Evolutionary conservation across 345 rosid species (phyloP), one percentile per base, ranked within the genome.

Genomic region (Linum tenue): DNA sequence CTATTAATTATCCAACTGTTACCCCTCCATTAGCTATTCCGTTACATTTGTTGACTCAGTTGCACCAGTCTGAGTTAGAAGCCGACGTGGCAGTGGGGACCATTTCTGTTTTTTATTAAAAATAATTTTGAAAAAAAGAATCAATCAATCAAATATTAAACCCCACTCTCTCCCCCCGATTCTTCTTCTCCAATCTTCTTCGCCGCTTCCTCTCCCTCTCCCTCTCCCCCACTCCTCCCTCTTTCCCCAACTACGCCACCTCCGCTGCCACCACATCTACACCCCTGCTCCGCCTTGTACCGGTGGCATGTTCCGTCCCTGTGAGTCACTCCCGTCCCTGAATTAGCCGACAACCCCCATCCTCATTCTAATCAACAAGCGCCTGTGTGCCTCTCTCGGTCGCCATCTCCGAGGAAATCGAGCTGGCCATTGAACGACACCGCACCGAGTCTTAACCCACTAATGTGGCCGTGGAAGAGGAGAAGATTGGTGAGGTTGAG

Each of bases 391-490:
- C 91, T 41, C 86, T 95, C 64, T 59, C 82, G 55, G 59, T 65
- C 60, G 96, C 97, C 14, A 63, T 94, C 37, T 64, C 88, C 4
- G 96, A 94, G 67, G 99, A 91, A 73, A 76, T 91, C 77, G 66
- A 59, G 37, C 81, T 85, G 11, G 82, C 82, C 1, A 62, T 73
- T 37, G 69, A 84, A n/a, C n/a, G n/a, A n/a, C n/a, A n/a, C n/a
- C n/a, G 12, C 73, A 57, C 16, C 56, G 16, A 48, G 12, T 3
- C 10, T 22, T 6, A 57, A 37, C 36, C 3, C 10, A 15, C 14
- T 3, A 15, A 48, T 6, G 53, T 9, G 53, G 53, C 8, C 14
- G 53, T 8, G 53, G 12, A 48, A 15, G 17, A 39, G 42, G 44
- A 65, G 39, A 37, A 37, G 7, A 39, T 9, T 9, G 14, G 39